A percentile compares a stretch with the other conserved stretches of the same genome.
Conservation (phyloP, 345 rosid species). For the Brassica napus region DNA sequence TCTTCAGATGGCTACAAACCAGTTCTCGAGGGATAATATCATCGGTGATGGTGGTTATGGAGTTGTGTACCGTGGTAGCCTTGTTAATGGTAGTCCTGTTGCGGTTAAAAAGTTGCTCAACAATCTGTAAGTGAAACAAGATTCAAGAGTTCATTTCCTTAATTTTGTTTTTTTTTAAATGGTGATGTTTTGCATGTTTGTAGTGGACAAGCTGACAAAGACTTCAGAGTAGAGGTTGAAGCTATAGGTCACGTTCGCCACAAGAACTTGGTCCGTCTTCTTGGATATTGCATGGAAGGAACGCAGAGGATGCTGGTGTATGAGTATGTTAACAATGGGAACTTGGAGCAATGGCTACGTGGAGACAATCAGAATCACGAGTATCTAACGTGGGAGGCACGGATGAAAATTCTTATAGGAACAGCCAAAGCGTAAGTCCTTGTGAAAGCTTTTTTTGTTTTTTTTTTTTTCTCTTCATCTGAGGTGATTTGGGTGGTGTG, state of each 20-base stretch:
- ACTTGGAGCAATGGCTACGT: slow-evolving; percentile 91
- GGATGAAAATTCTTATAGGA: slow-evolving; percentile 74
- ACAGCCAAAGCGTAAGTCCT: slow-evolving; percentile 88
- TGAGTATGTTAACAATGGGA: slow-evolving; percentile 90
- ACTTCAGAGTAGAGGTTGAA: slow-evolving; percentile 92
- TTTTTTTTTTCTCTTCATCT: slow-evolving; percentile 3
- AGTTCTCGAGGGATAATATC: slow-evolving; percentile 56
- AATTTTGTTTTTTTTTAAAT: slow-evolving; percentile 2
- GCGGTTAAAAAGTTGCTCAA: slow-evolving; percentile 95
- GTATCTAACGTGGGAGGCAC: slow-evolving; percentile 91
- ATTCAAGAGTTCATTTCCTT: neutral
- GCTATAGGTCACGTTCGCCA: slow-evolving; percentile 97
- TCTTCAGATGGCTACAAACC: slow-evolving; percentile 73
- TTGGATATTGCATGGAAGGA: slow-evolving; percentile 96
- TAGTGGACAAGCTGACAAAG: slow-evolving; percentile 98
- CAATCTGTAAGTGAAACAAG: slow-evolving; percentile 60
- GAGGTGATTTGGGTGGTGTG: neutral
- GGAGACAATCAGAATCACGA: slow-evolving; percentile 76
- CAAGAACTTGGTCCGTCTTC: slow-evolving; percentile 89
- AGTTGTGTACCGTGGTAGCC: slow-evolving; percentile 77
- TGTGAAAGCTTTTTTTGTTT: neutral
- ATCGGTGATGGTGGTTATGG: slow-evolving; percentile 83
- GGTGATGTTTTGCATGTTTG: slow-evolving; percentile 32
- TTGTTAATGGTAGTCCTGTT: slow-evolving; percentile 76
- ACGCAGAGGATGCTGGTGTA: slow-evolving; percentile 82